These are phyloP conservation scores for Vachellia collinsii DNA, from an alignment of 306 rosid species.

Conservation along the genomic window DNA sequence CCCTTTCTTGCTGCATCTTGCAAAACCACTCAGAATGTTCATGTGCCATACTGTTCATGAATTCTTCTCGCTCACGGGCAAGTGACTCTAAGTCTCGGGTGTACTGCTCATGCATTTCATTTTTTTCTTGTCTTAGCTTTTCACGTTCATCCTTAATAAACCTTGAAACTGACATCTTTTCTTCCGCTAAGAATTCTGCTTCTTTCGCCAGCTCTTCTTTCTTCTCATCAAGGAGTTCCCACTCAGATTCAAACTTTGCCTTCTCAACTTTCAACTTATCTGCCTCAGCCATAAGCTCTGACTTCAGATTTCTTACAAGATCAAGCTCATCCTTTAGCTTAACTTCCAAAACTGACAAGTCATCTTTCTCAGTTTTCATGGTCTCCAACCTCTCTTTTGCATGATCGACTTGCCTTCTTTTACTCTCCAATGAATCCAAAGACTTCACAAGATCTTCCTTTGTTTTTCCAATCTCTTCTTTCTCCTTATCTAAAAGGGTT, in stretches of 20 bases:
- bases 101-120: conserved; percentile 68
- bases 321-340: conserved; percentile 95
- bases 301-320: conserved; percentile 72
- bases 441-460: conserved; percentile 68
- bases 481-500: conserved; percentile 67
- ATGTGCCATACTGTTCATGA: conserved; percentile 79
- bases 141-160: conserved; percentile 80
- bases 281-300: conserved; percentile 74
- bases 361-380: conserved; percentile 79
- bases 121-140: conserved; percentile 67
- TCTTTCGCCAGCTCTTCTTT: conserved; percentile 72
- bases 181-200: conserved; percentile 67
- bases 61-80: conserved; percentile 76
- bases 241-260: conserved; percentile 91
- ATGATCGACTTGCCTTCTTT: conserved; percentile 59
- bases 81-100: conserved; percentile 66
- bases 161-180: conserved; percentile 67
- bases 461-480: conserved; percentile 60
- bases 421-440: conserved; percentile 61
- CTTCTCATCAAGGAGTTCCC: conserved; percentile 95
- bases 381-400: conserved; percentile 67
- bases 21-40: conserved; percentile 87
- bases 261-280: conserved; percentile 80
- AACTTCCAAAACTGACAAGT: conserved; percentile 74
- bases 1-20: conserved; percentile 90